phyloP scores from a whole-genome alignment of 495 filamentous ascomycete genomes.

The Annulohypoxylon moriforme region DNA sequence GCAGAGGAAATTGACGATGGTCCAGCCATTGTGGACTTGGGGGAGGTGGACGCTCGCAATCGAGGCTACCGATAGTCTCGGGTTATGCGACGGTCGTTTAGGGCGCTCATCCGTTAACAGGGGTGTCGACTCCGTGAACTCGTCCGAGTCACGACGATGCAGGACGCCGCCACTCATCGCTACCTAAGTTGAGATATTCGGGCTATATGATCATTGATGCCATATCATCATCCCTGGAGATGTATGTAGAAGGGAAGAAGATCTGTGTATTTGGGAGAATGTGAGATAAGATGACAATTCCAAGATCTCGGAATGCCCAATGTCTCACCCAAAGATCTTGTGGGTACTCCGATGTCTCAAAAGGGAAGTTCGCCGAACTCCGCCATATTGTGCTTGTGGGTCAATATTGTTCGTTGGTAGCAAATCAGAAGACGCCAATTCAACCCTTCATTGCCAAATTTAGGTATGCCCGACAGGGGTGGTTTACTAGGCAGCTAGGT shows the following conservation, averaged over 20 bases:
- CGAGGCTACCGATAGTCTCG: slow-evolving; percentile 28
- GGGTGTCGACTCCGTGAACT: slow-evolving; percentile 26
- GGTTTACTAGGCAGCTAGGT: not conserved
- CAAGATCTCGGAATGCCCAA: not conserved
- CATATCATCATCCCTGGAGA: not conserved
- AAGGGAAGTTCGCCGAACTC: slow-evolving; percentile 26
- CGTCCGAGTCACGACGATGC: slow-evolving; percentile 16
- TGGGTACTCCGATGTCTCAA: slow-evolving; percentile 1
- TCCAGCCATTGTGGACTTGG: slow-evolving; percentile 18
- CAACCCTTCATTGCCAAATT: slow-evolving; percentile 10
- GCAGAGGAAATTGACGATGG: slow-evolving; percentile 36
- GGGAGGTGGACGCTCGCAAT: slow-evolving; percentile 32
- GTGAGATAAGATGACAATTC: not conserved
- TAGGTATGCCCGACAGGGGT: not conserved
- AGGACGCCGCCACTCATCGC: slow-evolving; percentile 12
- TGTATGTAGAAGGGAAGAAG: not conserved
- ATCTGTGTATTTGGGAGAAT: slow-evolving; percentile 7
- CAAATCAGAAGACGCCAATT: slow-evolving; percentile 5
- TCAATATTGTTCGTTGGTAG: not conserved
- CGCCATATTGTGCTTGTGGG: not conserved
- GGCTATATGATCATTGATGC: not conserved
- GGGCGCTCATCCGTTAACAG: slow-evolving; percentile 3
- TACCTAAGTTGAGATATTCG: not conserved
- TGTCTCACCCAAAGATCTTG: not conserved
- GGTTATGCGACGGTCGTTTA: slow-evolving; percentile 20